Base-by-base conservation (phyloP, 768 basidiomycete genomes). In the Kondoa malvinella region DNA sequence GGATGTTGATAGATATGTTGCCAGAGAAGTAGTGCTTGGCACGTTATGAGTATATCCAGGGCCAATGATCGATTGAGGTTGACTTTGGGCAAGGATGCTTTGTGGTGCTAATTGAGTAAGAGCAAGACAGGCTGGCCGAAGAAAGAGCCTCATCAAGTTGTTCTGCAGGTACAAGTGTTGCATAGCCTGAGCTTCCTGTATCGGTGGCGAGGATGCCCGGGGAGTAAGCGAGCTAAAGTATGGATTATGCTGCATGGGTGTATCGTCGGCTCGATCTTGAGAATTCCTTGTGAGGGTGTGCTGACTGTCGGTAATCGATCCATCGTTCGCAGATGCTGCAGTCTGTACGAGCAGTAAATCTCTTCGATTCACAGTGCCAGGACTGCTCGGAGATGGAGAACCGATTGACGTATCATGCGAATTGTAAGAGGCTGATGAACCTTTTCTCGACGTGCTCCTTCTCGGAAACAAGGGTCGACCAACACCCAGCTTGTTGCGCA, bases 21-120 rank as follows among this genome's bases (percentile, higher is more conserved):
- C 57, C 59, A 66, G 68, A 33, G 66, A 61, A 27, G 68, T 59
- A 59, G 66, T 61, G 57, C 61, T 69, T 33, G 63, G 50, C 3
- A 27, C 34, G 29, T 61, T 33, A 16, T 34, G 61, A 29, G 17
- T 56, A n/a, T 57, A 30, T 59, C 32, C 56, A 25, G 66, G n/a
- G 2, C 34, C 34, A 40, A 56, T 68, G 63, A 62, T 21, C 61
- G 56, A 61, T 34, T 33, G 40, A 40, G 27, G 32, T 25, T 56
- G 25, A 26, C 16, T n/a, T 27, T 4, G 3, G 61, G 67, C 8
- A 29, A 34, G 40, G 34, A 71, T 30, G n/a, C 29, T 61, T 2
- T 56, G 34, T 14, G 68, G 68, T 12, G 64, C 57, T 16, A 69
- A 65, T 27, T 71, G 69, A 12, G 57, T 30, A 17, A 66, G 62